Conservation (phyloP, 768 basidiomycete species). For the Hericium rajendrae region DNA sequence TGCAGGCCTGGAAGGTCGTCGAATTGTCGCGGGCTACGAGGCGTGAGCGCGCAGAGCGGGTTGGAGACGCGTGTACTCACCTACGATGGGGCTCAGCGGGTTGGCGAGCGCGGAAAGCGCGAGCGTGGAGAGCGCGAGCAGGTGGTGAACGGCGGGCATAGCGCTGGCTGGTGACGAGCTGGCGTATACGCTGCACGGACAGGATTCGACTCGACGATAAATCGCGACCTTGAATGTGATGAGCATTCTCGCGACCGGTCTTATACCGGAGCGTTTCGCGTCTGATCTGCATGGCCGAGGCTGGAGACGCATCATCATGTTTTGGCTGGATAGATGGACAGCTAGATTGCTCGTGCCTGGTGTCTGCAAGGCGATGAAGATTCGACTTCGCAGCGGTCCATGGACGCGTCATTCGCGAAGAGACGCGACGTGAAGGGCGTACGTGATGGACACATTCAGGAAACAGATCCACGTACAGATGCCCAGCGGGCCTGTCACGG, state of each 20-base stretch:
- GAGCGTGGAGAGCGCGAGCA: not conserved
- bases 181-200: not conserved
- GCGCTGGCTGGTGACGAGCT: not conserved
- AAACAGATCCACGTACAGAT: too few species aligned
- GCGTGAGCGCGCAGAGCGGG: not conserved
- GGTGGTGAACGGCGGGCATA: not conserved
- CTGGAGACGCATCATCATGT: not conserved
- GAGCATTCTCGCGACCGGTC: not conserved
- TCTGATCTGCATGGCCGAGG: not conserved
- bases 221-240: not conserved
- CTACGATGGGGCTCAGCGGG: not conserved
- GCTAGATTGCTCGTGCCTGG: not conserved
- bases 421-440: too few species aligned
- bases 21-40: not conserved
- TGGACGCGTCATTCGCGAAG: too few species aligned
- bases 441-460: too few species aligned
- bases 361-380: too few species aligned
- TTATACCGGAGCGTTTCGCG: not conserved
- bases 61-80: not conserved
- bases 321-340: not conserved
- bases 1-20: not conserved
- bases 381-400: too few species aligned
- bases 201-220: not conserved
- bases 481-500: too few species aligned
- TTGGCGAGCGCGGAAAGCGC: not conserved